Percentiles rank a stretch among this genome's conserved stretches.
Conservation (phyloP, 805 yeast genomes). For the Candida loeiensis region DNA sequence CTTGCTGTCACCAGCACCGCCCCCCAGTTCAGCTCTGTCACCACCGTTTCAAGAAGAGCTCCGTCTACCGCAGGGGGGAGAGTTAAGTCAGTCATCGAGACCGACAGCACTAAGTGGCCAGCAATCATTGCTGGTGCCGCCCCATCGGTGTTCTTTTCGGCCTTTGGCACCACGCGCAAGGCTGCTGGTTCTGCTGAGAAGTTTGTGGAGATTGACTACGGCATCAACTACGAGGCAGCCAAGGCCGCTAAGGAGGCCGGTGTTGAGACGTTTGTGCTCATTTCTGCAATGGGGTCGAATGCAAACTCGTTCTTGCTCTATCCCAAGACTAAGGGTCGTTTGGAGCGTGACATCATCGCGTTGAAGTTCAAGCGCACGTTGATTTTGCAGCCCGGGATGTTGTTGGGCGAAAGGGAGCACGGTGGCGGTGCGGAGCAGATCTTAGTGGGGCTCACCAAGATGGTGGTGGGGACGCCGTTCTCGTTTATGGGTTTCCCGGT, state of each 20-base stretch:
- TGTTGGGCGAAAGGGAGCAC: conserved; percentile 59
- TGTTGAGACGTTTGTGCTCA: conserved; percentile 60
- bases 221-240: conserved; percentile 64
- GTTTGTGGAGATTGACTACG: conserved; percentile 72
- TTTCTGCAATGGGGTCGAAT: conserved; percentile 66
- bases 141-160: conserved; percentile 46
- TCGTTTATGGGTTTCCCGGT: conserved; percentile 37
- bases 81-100: conserved; percentile 39
- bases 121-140: conserved; percentile 32
- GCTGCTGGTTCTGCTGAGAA: conserved; percentile 70
- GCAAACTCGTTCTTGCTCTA: conserved; percentile 58
- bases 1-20: conserved; percentile 43
- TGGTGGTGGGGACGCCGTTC: conserved; percentile 16
- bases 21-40: conserved; percentile 35
- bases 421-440: conserved; percentile 33
- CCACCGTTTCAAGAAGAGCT: conserved; percentile 51
- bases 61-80: conserved; percentile 30
- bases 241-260: conserved; percentile 71
- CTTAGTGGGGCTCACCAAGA: conserved; percentile 28
- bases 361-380: conserved; percentile 69
- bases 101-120: conserved; percentile 52
- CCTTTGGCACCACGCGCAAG: conserved; percentile 72
- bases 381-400: conserved; percentile 72
- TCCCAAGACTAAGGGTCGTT: conserved; percentile 64
- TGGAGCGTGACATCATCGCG: conserved; percentile 63